Evolutionary conservation across 805 yeast species (phyloP), one percentile per base, ranked within the genome.

Genomic region (Starmerella bombi): DNA sequence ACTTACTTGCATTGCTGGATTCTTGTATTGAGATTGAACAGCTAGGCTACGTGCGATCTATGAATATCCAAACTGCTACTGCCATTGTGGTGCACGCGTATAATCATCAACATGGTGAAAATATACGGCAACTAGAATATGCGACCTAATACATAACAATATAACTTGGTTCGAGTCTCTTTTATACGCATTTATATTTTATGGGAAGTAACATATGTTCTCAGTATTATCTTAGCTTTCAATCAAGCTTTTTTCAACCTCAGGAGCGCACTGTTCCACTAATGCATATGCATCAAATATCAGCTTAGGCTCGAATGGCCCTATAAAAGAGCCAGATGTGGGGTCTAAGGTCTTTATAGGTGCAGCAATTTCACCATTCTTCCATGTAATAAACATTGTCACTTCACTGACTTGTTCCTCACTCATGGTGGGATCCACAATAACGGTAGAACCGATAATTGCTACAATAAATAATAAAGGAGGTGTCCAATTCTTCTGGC

Each of bases 1-100:
- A 78, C 30, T 61, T 86, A 21, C 62, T 86, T 40, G 78, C 82
- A 0, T 88, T 81, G 53, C 64, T 88, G 25, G 96, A 86, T 55
- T 64, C 77, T 50, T 86, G 95, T 57, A 74, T 88, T 31, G 94
- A 86, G 54, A 86, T 86, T 51, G 82, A 84, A 55, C 97, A 86
- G 57, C 77, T 75, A 31, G 97, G 97, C 14, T 85, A 86, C 15
- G 75, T 88, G 31, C 69, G 97, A 50, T 85, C 95, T 1, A 86
- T 86, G 97, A 86, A 86, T 55, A 86, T 86, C 46, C 97, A 86
- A 62, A 86, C 96, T 0, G 97, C 96, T 1, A 77, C 96, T 0
- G 97, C 96, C 0, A 85, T 86, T 17, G 74, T 86, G 38, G 94
- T 85, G 5, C 93, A 86, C 59, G 91, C 95, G 0, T 86, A 88